A percentile compares a stretch with the other conserved stretches of the same genome.
phyloP scores from a whole-genome alignment of 495 filamentous ascomycete genomes.

The Xylaria telfairii region DNA sequence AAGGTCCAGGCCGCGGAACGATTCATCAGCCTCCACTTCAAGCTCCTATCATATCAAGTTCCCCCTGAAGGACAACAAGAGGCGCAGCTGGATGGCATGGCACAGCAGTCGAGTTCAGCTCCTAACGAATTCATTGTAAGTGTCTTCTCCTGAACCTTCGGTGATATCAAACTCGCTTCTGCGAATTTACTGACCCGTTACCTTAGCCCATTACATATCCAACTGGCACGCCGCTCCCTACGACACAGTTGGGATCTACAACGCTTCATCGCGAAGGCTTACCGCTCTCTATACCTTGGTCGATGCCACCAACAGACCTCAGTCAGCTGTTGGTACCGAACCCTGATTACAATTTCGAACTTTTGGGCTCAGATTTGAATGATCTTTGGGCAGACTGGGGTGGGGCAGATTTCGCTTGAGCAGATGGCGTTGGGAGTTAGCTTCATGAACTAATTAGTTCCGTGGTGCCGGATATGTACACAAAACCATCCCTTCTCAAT shows the following conservation, averaged over 20 bases:
- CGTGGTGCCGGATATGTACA: neutral
- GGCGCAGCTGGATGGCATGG: conserved; percentile 21
- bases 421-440: neutral
- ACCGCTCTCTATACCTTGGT: conserved; percentile 37
- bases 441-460: neutral
- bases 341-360: conserved; percentile 41
- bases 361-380: conserved; percentile 40
- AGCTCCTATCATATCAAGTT: conserved; percentile 50
- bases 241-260: conserved; percentile 25
- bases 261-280: conserved; percentile 32
- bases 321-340: conserved; percentile 31
- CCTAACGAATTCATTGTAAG: conserved; percentile 32
- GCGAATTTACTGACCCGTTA: neutral
- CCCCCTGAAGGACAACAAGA: conserved; percentile 36
- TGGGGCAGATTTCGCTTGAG: conserved; percentile 29
- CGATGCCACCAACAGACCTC: conserved; percentile 32
- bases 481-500: conserved; percentile 14
- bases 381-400: conserved; percentile 43
- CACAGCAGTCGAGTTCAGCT: conserved; percentile 30
- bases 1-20: conserved; percentile 39
- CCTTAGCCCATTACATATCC: conserved; percentile 36
- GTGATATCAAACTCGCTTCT: neutral
- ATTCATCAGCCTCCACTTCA: conserved; percentile 43
- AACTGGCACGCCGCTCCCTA: conserved; percentile 26
- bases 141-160: neutral